These are phyloP conservation scores for Castanea crenata DNA, from an alignment of 306 rosid species.

Conservation along the genomic window DNA sequence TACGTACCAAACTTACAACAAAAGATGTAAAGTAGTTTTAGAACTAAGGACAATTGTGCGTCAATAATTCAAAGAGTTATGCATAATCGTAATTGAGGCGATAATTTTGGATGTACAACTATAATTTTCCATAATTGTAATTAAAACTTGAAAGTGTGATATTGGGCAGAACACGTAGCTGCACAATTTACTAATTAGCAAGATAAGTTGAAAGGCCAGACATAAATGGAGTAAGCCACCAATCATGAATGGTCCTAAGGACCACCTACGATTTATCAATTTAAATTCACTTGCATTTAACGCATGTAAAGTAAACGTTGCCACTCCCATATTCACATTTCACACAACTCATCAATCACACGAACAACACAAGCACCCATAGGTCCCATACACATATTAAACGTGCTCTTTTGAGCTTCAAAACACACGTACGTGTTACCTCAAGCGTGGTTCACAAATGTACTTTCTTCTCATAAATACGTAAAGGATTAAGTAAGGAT, in stretches of 20 bases:
- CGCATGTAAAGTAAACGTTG: constrained; percentile 28
- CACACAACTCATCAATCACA: too few species aligned
- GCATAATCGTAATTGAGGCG: too few species aligned
- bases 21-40: too few species aligned
- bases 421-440: constrained; percentile 46
- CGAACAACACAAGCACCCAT: not conserved
- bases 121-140: too few species aligned
- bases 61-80: too few species aligned
- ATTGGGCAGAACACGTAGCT: not conserved
- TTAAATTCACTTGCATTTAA: not conserved
- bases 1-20: too few species aligned
- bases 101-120: too few species aligned
- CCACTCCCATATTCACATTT: constrained; percentile 5
- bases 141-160: too few species aligned
- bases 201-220: not conserved
- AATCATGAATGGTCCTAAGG: not conserved
- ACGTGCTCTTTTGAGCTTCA: constrained; percentile 35
- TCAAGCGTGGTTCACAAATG: not conserved
- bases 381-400: constrained; percentile 12
- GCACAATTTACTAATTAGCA: not conserved
- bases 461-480: constrained; percentile 9
- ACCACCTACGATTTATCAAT: not conserved
- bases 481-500: not conserved
- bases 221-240: not conserved
- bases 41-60: too few species aligned